phyloP scores from a whole-genome alignment of 2,329 filamentous ascomycete genomes.

The Fusarium domesticum region DNA sequence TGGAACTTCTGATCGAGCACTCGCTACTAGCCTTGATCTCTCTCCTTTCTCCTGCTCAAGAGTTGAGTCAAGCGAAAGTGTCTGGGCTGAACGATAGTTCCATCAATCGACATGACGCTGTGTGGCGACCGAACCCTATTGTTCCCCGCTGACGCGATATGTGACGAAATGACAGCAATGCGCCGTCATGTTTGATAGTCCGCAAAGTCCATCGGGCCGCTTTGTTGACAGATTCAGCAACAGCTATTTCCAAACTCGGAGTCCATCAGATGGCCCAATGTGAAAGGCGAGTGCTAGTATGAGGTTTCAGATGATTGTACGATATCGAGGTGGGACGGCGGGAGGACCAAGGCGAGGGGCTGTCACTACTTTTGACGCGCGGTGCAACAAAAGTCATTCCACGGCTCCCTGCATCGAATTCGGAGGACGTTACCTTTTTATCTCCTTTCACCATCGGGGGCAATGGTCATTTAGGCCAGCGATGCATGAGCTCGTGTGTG shows the following conservation, averaged over 20 bases:
- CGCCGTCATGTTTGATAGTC: conserved; percentile 16
- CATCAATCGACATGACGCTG: no score
- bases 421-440: conserved; percentile 24
- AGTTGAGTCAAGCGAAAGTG: no score
- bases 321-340: conserved; percentile 28
- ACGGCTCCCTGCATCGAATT: conserved; percentile 31
- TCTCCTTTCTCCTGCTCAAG: no score
- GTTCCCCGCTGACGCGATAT: no score
- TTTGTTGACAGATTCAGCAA: conserved; percentile 19
- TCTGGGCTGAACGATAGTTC: no score
- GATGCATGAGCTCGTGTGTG: conserved; percentile 17
- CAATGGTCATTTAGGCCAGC: conserved; percentile 10
- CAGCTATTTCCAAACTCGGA: conserved; percentile 11
- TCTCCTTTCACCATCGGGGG: conserved; percentile 11
- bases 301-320: conserved; percentile 33
- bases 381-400: conserved; percentile 19
- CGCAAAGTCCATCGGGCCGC: conserved; percentile 24
- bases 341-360: conserved; percentile 25
- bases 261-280: conserved; percentile 1
- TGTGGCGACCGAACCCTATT: no score
- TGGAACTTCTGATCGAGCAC: no score
- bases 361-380: conserved; percentile 23
- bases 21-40: no score
- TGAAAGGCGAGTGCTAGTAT: conserved; percentile 12
- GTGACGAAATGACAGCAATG: conserved; percentile 3